phyloP scores from a whole-genome alignment of 306 rosid genomes.

The Prunus fruticosa region DNA sequence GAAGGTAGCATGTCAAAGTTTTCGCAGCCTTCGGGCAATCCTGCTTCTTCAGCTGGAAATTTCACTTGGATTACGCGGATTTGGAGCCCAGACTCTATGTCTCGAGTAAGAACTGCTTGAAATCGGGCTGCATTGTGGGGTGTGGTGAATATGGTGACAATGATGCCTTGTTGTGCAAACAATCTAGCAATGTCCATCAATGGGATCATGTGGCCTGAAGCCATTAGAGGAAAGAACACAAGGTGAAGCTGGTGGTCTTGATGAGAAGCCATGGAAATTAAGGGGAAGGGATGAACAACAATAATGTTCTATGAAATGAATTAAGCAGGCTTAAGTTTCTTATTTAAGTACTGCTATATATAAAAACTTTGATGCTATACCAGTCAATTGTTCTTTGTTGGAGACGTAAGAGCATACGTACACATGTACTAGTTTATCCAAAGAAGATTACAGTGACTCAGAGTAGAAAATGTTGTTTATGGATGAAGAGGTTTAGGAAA shows the following conservation, averaged over 20 bases:
- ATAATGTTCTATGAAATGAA: background rate
- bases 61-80: constrained; percentile 16
- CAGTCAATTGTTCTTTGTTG: too few species aligned
- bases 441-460: too few species aligned
- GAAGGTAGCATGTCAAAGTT: constrained; percentile 57
- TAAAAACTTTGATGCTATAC: too few species aligned
- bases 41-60: constrained; percentile 26
- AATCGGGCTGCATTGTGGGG: constrained; percentile 24
- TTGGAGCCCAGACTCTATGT: constrained; percentile 12
- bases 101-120: constrained; percentile 12
- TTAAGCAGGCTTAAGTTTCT: too few species aligned
- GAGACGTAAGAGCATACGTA: too few species aligned
- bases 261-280: constrained; percentile 12
- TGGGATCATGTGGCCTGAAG: constrained; percentile 45
- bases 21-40: constrained; percentile 55
- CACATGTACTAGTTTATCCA: too few species aligned
- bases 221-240: constrained; percentile 28
- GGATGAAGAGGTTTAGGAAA: too few species aligned
- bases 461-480: too few species aligned
- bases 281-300: background rate
- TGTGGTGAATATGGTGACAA: constrained; percentile 29
- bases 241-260: constrained; percentile 10
- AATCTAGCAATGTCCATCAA: constrained; percentile 35
- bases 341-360: too few species aligned
- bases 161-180: constrained; percentile 22